Conservation (phyloP, 2,329 filamentous ascomycete genomes). For the Xylaria sp. region DNA sequence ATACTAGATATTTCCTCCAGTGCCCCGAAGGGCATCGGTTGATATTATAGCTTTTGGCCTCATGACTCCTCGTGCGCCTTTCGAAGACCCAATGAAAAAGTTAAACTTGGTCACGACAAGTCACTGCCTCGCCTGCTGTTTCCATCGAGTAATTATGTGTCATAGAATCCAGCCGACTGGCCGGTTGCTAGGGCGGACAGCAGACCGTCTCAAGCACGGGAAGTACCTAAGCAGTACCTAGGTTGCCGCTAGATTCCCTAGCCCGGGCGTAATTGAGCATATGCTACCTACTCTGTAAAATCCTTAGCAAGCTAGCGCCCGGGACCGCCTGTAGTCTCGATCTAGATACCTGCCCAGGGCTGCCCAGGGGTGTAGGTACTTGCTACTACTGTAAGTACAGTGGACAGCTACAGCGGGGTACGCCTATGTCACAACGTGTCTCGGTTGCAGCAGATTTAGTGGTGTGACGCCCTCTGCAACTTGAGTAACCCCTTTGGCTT, state of each 20-base stretch:
- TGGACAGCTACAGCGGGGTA: slow-evolving; percentile 1
- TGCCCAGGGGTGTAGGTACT: no score
- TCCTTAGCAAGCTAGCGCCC: slow-evolving; percentile 17
- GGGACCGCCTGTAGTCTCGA: not conserved
- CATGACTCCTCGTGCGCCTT: slow-evolving; percentile 18
- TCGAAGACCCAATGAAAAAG: slow-evolving; percentile 8
- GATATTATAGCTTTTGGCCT: slow-evolving; percentile 26
- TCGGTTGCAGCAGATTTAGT: slow-evolving; percentile 13
- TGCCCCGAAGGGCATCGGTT: slow-evolving; percentile 5
- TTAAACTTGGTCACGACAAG: slow-evolving; percentile 11
- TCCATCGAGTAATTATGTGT: slow-evolving; percentile 48
- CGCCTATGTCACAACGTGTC: slow-evolving; percentile 18
- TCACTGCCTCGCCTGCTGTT: slow-evolving; percentile 27
- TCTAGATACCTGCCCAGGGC: no score
- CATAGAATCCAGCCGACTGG: slow-evolving; percentile 36
- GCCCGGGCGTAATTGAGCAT: no score
- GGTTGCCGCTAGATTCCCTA: slow-evolving; percentile 7
- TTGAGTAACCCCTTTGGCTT: not conserved
- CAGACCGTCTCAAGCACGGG: not conserved
- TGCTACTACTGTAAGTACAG: no score
- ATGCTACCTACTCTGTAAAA: slow-evolving; percentile 5
- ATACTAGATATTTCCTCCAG: not conserved
- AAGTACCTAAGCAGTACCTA: not conserved
- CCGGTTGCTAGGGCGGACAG: slow-evolving; percentile 3
- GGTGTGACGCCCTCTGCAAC: not conserved